Evolutionary conservation across 805 yeast species (phyloP).

Genomic region (Ogataea populi-albae): DNA sequence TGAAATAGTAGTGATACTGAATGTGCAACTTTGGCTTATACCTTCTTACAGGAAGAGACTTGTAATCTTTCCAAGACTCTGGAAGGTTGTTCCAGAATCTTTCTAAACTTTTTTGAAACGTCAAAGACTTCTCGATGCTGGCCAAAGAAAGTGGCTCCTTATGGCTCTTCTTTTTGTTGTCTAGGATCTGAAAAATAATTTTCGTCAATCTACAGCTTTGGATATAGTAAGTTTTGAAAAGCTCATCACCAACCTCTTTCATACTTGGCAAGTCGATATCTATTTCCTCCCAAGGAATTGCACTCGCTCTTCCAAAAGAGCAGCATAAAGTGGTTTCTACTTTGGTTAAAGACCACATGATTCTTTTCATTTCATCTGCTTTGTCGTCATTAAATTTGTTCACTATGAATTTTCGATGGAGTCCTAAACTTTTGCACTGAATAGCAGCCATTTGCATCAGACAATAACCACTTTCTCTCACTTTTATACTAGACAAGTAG

Average conservation of each 20-base stretch:
- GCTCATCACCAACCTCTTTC: conserved; percentile 30
- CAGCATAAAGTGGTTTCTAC: conserved; percentile 40
- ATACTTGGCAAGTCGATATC: conserved; percentile 39
- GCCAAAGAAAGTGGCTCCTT: conserved; percentile 39
- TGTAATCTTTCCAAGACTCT: conserved; percentile 31
- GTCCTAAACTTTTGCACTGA: conserved; percentile 48
- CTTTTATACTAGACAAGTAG: conserved; percentile 42
- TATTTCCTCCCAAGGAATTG: conserved; percentile 43
- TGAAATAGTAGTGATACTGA: conserved; percentile 40
- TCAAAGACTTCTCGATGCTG: conserved; percentile 40
- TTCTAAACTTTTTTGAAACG: conserved; percentile 34
- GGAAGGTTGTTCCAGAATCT: conserved; percentile 36
- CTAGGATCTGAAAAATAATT: conserved; percentile 39
- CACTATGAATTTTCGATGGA: conserved; percentile 40
- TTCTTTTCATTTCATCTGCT: conserved; percentile 39
- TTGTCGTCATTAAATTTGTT: conserved; percentile 33
- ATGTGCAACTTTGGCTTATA: conserved; percentile 42
- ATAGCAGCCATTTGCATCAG: conserved; percentile 45
- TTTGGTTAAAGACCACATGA: conserved; percentile 46
- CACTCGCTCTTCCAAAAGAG: conserved; percentile 45
- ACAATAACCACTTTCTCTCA: conserved; percentile 49
- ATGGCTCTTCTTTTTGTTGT: conserved; percentile 35
- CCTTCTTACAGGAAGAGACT: conserved; percentile 32
- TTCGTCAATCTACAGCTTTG: conserved; percentile 36
- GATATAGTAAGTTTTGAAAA: conserved; percentile 32